A percentile compares a stretch with the other conserved stretches of the same genome.
Evolutionary conservation across 2,329 filamentous ascomycete species (phyloP).

Genomic region (Akanthomyces uredinophilus): DNA sequence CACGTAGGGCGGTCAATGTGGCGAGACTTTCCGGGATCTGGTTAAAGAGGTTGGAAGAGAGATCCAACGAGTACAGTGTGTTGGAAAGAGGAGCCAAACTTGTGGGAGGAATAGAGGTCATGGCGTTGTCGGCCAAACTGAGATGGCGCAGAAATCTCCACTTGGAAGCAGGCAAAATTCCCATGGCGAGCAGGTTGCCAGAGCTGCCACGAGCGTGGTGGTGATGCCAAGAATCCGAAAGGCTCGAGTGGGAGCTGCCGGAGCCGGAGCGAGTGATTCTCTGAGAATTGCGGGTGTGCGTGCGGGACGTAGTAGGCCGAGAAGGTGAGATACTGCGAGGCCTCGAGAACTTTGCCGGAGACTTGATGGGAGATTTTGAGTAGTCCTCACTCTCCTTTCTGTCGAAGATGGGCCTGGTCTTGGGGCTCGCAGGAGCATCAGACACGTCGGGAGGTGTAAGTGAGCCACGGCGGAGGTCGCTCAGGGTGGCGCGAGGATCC

Average conservation of each 20-base stretch:
- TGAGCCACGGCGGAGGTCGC: slow-evolving; percentile 55
- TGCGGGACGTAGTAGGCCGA: slow-evolving; percentile 70
- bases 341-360: slow-evolving; percentile 41
- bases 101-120: slow-evolving; percentile 70
- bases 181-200: slow-evolving; percentile 68
- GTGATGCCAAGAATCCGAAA: slow-evolving; percentile 59
- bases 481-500: slow-evolving; percentile 41
- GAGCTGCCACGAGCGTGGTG: slow-evolving; percentile 62
- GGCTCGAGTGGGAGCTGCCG: slow-evolving; percentile 82
- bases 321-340: slow-evolving; percentile 77
- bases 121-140: slow-evolving; percentile 83
- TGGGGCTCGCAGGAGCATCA: slow-evolving; percentile 37
- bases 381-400: slow-evolving; percentile 44
- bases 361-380: slow-evolving; percentile 36
- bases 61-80: slow-evolving; percentile 84
- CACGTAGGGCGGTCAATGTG: slow-evolving; percentile 78
- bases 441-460: slow-evolving; percentile 46
- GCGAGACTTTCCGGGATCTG: slow-evolving; percentile 90
- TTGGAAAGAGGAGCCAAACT: slow-evolving; percentile 79
- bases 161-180: slow-evolving; percentile 74
- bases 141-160: slow-evolving; percentile 94
- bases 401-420: slow-evolving; percentile 38
- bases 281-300: slow-evolving; percentile 59
- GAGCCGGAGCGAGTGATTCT: slow-evolving; percentile 84
- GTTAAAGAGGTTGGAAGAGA: slow-evolving; percentile 89